Evolutionary conservation across 495 filamentous ascomycete species (phyloP).

Genomic region (Tetracladium setigerum): DNA sequence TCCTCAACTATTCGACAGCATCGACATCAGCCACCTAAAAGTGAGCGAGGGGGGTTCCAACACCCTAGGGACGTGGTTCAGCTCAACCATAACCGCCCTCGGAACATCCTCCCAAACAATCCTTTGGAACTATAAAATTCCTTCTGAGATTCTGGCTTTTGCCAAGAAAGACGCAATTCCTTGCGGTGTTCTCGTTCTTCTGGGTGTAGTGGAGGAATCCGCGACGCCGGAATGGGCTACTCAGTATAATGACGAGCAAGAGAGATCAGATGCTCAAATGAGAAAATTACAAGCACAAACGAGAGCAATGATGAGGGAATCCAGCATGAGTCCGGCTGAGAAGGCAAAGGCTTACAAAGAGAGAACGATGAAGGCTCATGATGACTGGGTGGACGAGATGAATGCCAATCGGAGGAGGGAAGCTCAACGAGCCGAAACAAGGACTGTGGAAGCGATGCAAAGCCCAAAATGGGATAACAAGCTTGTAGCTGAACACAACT

Average conservation of each 20-base stretch:
- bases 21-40: conserved; percentile 18
- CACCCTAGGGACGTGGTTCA: conserved; percentile 49
- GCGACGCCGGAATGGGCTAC: conserved; percentile 52
- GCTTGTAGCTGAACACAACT: conserved; percentile 40
- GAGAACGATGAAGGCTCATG: conserved; percentile 5
- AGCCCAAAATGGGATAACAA: conserved; percentile 46
- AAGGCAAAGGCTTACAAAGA: conserved; percentile 29
- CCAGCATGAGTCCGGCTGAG: conserved; percentile 35
- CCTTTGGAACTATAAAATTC: conserved; percentile 55
- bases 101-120: conserved; percentile 41
- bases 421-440: conserved; percentile 12
- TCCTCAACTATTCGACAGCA: conserved; percentile 10
- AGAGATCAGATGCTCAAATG: conserved; percentile 30
- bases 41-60: conserved; percentile 11
- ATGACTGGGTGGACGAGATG: conserved; percentile 20
- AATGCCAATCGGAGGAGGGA: conserved; percentile 27
- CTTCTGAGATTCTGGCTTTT: conserved; percentile 42
- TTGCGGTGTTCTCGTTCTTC: conserved; percentile 52
- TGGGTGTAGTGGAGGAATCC: conserved; percentile 40
- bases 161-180: conserved; percentile 46
- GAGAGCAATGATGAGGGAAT: conserved; percentile 35
- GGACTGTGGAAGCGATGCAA: conserved; percentile 45
- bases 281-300: conserved; percentile 25
- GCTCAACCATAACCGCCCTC: conserved; percentile 44
- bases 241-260: conserved; percentile 29